Evolutionary conservation across 1,284 basidiomycete species (phyloP), one percentile per base, ranked within the genome.

Genomic region (Trichosporon inkin): DNA sequence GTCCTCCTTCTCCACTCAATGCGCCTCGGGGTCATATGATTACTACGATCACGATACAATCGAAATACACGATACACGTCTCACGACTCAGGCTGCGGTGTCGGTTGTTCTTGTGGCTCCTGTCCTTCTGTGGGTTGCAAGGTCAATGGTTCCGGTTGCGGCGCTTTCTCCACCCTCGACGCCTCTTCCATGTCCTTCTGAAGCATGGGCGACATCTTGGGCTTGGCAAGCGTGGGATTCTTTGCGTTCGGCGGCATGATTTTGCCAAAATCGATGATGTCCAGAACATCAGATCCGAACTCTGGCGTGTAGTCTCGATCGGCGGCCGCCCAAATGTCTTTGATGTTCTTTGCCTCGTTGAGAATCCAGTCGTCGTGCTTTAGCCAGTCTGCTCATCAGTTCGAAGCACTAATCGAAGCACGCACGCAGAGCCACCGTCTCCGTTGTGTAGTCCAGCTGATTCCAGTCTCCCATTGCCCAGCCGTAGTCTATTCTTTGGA

Each of bases 391-490:
- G 60, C 14, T 63, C 54, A 10, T 41, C 24, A 20, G 41, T 17
- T 34, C 11, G 17, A n/a, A 3, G 11, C 3, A 10, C 16, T 10
- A 20, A 24, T 36, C 5, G 40, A 11, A 20, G 2, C n/a, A 77
- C 78, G 67, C 64, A 79, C 78, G 78, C 19, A 80, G 57, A 16
- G 72, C 77, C 5, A 78, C 70, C 10, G 76, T 80, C 51, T 73
- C 73, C 0, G 71, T 54, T 1, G 62, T 57, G 13, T 76, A 65
- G 47, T 76, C 69, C 28, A 79, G 56, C 68, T 79, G 78, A 63
- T 80, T 80, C 75, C 74, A 80, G 62, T 80, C 78, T 3, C 77
- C 78, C 78, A 80, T 80, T 6, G 69, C 76, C 75, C 74, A 79
- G 20, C 76, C 77, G 64, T 75, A 71, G 65, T 79, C 78, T 52